phyloP scores from a whole-genome alignment of 2,329 filamentous ascomycete genomes.

The Monilinia vaccinii-corymbosi region DNA sequence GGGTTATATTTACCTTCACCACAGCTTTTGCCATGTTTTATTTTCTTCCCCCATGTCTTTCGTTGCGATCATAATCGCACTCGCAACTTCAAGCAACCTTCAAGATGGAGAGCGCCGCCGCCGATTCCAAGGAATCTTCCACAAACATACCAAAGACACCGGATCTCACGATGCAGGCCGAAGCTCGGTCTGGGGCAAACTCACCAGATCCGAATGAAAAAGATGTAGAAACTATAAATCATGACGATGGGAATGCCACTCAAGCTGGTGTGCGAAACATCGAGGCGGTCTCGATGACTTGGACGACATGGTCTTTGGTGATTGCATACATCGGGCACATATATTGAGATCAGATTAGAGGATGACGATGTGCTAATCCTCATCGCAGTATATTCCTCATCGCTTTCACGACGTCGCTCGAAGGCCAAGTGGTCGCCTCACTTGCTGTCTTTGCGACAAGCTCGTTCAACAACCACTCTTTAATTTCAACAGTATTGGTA shows the following conservation, averaged over 20 bases:
- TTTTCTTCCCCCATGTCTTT: neutral
- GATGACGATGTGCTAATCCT: slow-evolving; percentile 19
- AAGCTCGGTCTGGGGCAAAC: neutral
- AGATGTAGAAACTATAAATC: neutral
- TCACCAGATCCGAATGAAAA: neutral
- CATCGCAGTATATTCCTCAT: slow-evolving; percentile 38
- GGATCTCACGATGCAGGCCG: neutral
- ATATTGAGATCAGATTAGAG: neutral
- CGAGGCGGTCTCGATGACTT: slow-evolving; percentile 20
- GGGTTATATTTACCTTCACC: neutral
- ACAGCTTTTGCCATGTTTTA: neutral
- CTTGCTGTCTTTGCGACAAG: slow-evolving; percentile 34
- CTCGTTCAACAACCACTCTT: slow-evolving; percentile 42
- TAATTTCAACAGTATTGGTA: slow-evolving; percentile 26
- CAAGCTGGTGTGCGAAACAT: slow-evolving; percentile 19
- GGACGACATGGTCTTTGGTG: slow-evolving; percentile 20
- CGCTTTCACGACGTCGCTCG: slow-evolving; percentile 6
- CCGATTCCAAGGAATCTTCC: neutral
- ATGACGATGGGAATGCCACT: neutral
- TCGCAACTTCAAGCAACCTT: neutral
- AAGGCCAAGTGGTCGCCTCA: slow-evolving; percentile 32
- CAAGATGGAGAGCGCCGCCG: neutral
- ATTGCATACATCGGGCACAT: slow-evolving; percentile 18
- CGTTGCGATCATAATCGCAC: neutral
- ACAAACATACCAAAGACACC: neutral